Percentiles rank a stretch among this genome's conserved stretches.
phyloP scores from a whole-genome alignment of 257 asterid genomes.

The Knoxia roxburghii region DNA sequence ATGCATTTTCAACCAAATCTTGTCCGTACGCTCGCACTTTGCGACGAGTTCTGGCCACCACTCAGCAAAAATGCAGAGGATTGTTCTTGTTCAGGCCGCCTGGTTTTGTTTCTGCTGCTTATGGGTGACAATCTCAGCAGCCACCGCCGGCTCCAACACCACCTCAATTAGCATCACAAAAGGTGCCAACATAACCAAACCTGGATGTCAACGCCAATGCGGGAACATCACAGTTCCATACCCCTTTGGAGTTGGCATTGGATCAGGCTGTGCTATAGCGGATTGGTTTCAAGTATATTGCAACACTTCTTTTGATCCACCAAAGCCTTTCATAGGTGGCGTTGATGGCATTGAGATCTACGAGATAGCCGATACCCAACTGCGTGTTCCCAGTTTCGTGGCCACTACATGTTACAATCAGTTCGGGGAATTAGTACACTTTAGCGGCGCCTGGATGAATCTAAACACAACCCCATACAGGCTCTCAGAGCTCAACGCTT shows the following conservation, averaged over 20 bases:
- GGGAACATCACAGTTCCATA: constrained; percentile 40
- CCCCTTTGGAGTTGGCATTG: constrained; percentile 36
- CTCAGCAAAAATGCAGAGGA: background rate
- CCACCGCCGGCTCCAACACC: constrained; percentile 11
- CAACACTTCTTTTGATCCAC: constrained; percentile 39
- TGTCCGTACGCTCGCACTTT: no score
- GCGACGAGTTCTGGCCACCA: no score
- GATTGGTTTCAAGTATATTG: constrained; percentile 38
- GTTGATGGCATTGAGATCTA: constrained; percentile 19
- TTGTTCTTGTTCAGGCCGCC: constrained; percentile 8
- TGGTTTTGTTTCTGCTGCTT: constrained; percentile 18
- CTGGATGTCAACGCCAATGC: constrained; percentile 32
- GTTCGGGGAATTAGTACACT: constrained; percentile 12
- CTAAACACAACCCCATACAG: constrained; percentile 34
- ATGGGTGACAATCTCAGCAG: constrained; percentile 18
- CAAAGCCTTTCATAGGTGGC: constrained; percentile 27
- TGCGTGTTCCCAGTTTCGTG: constrained; percentile 40
- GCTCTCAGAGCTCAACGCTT: constrained; percentile 49
- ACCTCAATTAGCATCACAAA: constrained; percentile 15
- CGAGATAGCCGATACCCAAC: constrained; percentile 49
- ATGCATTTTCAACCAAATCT: no score
- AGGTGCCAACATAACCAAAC: constrained; percentile 28
- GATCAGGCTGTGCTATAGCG: constrained; percentile 33
- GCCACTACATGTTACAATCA: constrained; percentile 42
- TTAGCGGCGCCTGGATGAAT: constrained; percentile 21